Evolutionary conservation across 495 filamentous ascomycete genomes (phyloP).

Genomic region (Lophiotrema nucula): DNA sequence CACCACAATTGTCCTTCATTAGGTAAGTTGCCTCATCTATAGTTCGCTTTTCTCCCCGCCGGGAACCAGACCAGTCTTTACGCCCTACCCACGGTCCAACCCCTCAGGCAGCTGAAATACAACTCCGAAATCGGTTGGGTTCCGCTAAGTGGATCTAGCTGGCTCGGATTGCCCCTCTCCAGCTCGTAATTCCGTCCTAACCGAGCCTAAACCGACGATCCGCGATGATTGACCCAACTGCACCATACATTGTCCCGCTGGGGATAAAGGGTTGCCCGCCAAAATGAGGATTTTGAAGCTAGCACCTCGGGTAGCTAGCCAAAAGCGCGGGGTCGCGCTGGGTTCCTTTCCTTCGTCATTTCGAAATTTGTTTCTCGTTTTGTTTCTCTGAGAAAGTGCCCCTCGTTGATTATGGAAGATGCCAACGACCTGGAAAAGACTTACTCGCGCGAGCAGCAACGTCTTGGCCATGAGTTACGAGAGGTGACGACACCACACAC

Average conservation of each 20-base stretch:
- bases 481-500: neutral
- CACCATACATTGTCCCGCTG: neutral
- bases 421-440: constrained; percentile 18
- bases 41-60: no score
- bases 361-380: neutral
- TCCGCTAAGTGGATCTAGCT: neutral
- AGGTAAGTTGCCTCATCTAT: no score
- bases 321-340: neutral
- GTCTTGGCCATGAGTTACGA: constrained; percentile 5
- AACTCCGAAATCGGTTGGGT: neutral
- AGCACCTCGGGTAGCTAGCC: neutral
- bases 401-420: neutral
- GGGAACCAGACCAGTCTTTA: no score
- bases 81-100: no score
- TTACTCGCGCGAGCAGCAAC: constrained; percentile 20
- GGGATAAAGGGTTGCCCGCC: neutral
- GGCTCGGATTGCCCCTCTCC: neutral
- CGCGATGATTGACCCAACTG: neutral
- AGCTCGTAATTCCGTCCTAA: neutral
- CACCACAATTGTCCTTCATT: no score
- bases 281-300: constrained; percentile 1
- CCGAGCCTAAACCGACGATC: neutral
- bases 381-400: neutral
- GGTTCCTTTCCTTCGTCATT: neutral
- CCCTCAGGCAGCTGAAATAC: no score